Percentiles rank a stretch among this genome's conserved stretches.
Conservation (phyloP, 352 stramenopile genomes). For the Globisporangium spiculum region DNA sequence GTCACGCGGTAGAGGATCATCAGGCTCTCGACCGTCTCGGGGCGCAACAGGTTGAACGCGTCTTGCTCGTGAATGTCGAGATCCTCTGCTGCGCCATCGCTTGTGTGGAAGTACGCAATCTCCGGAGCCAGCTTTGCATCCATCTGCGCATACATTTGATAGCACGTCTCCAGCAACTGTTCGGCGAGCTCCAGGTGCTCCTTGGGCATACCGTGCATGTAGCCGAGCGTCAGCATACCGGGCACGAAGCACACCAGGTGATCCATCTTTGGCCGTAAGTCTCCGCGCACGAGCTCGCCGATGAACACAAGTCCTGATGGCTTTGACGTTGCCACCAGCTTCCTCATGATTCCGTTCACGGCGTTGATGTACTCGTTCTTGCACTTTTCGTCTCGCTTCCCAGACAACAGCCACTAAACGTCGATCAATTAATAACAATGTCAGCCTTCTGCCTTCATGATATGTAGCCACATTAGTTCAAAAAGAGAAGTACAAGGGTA, state of each 20-base stretch:
- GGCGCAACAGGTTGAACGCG: conserved; percentile 83
- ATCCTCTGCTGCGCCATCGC: conserved; percentile 42
- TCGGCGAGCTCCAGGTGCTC: conserved; percentile 74
- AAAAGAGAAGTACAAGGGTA: conserved; percentile 16
- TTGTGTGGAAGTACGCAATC: conserved; percentile 75
- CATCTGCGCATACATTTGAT: conserved; percentile 85
- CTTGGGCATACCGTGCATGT: conserved; percentile 61
- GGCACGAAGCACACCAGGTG: conserved; percentile 91
- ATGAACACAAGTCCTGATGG: conserved; percentile 65
- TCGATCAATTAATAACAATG: neutral
- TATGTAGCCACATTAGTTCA: neutral
- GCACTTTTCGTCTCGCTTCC: conserved; percentile 74
- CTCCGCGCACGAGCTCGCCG: conserved; percentile 54
- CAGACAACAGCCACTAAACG: conserved; percentile 62
- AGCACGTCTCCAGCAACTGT: conserved; percentile 79
- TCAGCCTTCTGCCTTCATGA: neutral
- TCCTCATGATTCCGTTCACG: conserved; percentile 56
- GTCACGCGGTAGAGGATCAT: conserved; percentile 91
- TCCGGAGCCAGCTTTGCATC: conserved; percentile 84
- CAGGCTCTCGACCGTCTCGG: conserved; percentile 91
- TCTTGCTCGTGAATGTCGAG: conserved; percentile 57
- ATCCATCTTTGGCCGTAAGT: conserved; percentile 76
- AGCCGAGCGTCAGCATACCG: conserved; percentile 82
- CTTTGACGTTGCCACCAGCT: conserved; percentile 53
- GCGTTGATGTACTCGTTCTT: conserved; percentile 61